These are phyloP conservation scores for Halenospora varia DNA, from an alignment of 495 filamentous ascomycete species.

Conservation along the genomic window DNA sequence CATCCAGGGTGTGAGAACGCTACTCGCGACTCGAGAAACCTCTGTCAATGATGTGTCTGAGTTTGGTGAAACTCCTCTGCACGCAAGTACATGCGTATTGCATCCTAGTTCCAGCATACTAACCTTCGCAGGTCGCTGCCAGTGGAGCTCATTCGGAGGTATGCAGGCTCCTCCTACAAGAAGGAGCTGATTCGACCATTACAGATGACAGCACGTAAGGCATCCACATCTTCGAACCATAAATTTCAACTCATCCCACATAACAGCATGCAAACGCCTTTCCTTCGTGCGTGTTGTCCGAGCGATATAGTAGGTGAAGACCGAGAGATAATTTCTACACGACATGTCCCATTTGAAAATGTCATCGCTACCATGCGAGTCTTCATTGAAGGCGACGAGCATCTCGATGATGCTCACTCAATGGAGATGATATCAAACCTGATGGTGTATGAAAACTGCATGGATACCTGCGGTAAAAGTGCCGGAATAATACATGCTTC, in stretches of 20 bases:
- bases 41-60: constrained; percentile 5
- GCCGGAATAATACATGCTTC: no score
- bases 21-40: not conserved
- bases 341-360: not conserved
- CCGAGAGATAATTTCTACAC: not conserved
- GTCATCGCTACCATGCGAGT: not conserved
- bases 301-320: not conserved
- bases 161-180: not conserved
- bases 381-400: not conserved
- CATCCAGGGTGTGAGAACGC: not conserved
- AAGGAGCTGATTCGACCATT: not conserved
- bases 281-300: not conserved
- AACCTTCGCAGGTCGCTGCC: not conserved
- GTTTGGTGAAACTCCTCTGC: not conserved
- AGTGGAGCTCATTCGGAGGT: not conserved
- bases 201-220: no score
- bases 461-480: no score
- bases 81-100: not conserved
- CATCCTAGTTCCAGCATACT: not conserved
- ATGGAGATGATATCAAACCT: not conserved
- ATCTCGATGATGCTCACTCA: not conserved
- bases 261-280: no score
- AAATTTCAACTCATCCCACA: no score
- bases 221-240: no score
- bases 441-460: not conserved